Evolutionary conservation across 306 rosid species (phyloP), one percentile per base, ranked within the genome.

Genomic region (Argentina anserina): DNA sequence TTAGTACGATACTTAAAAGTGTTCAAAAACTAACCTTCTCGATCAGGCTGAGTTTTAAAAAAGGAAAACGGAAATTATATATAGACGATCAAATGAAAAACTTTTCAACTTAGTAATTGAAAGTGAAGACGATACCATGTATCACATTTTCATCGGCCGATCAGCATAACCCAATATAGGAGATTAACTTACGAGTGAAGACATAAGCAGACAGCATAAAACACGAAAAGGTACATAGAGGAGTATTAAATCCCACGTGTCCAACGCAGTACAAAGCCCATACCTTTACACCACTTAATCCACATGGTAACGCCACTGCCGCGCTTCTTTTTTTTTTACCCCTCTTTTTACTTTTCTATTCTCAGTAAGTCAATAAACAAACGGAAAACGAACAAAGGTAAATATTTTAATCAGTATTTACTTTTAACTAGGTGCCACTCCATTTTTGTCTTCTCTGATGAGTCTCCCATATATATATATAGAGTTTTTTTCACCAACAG

Each of bases 381-480:
- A n/a, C n/a, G n/a, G n/a, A n/a, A n/a, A 55, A 55, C 9, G 0
- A 25, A 49, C 17, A 49, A 50, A n/a, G 26, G 10, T 18, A 50
- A 50, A n/a, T 3, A 21, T 7, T 23, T 55, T 3, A 3, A 25
- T 13, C 26, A 11, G 6, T 52, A 3, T 26, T 56, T 6, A 13
- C 36, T 9, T 5, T 56, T 56, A n/a, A n/a, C n/a, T n/a, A n/a
- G n/a, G n/a, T n/a, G 36, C 23, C 47, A 20, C 20, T 1, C 23
- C 46, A 34, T n/a, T n/a, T 39, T 14, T 12, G 61, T 50, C 53
- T 4, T n/a, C 46, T 14, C 69, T 33, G 36, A 46, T 33, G 36
- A 46, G 23, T 21, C 56, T 0, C 17, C 29, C 7, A 15, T 79
- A 69, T 85, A 89, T 76, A 83, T 12, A n/a, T n/a, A n/a, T n/a